phyloP scores from a whole-genome alignment of 2,329 filamentous ascomycete genomes.

The Colletotrichum sublineola region DNA sequence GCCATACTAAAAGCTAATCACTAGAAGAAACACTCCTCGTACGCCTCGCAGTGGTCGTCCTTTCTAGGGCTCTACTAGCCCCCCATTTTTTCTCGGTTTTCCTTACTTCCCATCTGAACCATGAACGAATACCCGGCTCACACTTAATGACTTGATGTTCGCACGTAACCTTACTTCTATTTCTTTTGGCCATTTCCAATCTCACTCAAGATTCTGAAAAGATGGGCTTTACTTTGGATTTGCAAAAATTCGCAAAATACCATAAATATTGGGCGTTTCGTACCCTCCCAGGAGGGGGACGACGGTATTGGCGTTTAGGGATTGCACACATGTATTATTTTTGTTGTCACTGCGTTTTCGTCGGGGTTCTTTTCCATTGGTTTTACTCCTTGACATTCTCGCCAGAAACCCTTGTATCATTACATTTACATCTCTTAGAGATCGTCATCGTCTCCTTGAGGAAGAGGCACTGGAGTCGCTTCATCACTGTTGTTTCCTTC shows the following conservation, averaged over 20 bases:
- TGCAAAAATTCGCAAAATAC: constrained; percentile 35
- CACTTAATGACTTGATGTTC: constrained; percentile 46
- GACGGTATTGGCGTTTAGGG: constrained; percentile 18
- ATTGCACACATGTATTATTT: constrained; percentile 26
- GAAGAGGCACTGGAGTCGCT: neutral
- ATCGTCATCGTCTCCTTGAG: constrained; percentile 3
- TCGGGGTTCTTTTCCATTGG: constrained; percentile 16
- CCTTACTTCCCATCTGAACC: constrained; percentile 11
- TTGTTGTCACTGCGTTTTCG: constrained; percentile 13
- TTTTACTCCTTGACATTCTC: constrained; percentile 26
- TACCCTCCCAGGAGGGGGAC: neutral
- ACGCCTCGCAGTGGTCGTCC: constrained; percentile 57
- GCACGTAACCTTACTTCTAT: constrained; percentile 22
- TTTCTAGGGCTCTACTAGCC: constrained; percentile 42
- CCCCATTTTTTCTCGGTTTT: neutral
- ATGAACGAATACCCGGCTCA: constrained; percentile 30
- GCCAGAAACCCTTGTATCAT: constrained; percentile 51
- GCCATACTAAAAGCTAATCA: constrained; percentile 39
- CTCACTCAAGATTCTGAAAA: neutral
- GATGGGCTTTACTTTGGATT: constrained; percentile 4
- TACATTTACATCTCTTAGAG: constrained; percentile 46
- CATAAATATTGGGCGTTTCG: constrained; percentile 35
- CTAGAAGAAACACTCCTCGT: constrained; percentile 50
- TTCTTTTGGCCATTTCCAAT: neutral
- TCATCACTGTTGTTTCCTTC: neutral